Conservation (phyloP, 805 yeast species). For the Sugiyamaella americana region DNA sequence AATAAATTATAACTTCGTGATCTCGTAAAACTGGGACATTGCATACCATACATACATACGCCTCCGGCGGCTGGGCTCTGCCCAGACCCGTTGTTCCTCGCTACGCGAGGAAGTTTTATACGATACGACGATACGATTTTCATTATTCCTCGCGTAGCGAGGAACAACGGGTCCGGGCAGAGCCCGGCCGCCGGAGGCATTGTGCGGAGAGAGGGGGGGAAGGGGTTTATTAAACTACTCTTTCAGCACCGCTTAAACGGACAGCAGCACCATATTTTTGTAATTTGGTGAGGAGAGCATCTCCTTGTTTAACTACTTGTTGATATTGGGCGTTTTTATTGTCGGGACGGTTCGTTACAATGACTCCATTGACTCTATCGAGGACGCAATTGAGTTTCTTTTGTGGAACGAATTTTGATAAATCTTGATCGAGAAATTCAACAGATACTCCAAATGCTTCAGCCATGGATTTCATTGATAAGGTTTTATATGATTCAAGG, state of each 20-base stretch:
- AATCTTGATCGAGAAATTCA: constrained; percentile 79
- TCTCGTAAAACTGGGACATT: no score
- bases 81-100: no score
- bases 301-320: constrained; percentile 83
- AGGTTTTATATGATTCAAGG: constrained; percentile 87
- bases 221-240: constrained; percentile 9
- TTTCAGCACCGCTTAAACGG: constrained; percentile 84
- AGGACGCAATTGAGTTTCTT: constrained; percentile 92
- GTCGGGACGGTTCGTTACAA: constrained; percentile 94
- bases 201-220: not conserved
- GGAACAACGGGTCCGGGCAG: not conserved
- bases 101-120: no score
- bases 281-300: constrained; percentile 80
- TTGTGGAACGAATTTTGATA: constrained; percentile 86
- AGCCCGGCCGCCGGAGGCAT: not conserved
- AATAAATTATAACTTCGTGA: no score
- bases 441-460: constrained; percentile 83
- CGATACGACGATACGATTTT: no score
- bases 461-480: constrained; percentile 90
- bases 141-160: not conserved
- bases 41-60: no score
- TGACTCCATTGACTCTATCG: constrained; percentile 87
- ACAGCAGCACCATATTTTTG: constrained; percentile 98
- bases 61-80: no score
- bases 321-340: constrained; percentile 94